These are phyloP conservation scores for Colletotrichum camelliae DNA, from an alignment of 2,329 filamentous ascomycete genomes.

Conservation along the genomic window DNA sequence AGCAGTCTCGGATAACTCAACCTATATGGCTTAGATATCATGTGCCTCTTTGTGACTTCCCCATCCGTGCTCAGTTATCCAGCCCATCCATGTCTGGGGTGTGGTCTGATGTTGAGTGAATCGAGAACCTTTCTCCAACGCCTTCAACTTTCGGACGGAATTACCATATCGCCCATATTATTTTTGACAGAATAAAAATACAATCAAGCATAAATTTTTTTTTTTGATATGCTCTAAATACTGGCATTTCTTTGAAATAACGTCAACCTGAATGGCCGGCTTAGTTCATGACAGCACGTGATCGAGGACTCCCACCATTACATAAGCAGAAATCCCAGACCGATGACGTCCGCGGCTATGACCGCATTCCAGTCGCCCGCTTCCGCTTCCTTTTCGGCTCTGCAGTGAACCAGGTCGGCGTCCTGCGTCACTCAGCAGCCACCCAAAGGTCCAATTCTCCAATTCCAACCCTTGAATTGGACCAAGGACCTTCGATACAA, in stretches of 20 bases:
- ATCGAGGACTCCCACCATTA: neutral
- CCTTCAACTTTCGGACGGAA: neutral
- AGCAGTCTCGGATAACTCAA: fast-evolving
- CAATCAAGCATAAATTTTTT: too few relatives aligned
- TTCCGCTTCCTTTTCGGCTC: neutral
- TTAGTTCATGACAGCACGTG: neutral
- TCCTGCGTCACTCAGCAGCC: slow-evolving; percentile 11
- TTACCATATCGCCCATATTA: too few relatives aligned
- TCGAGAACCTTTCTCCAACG: neutral
- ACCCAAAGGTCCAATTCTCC: neutral
- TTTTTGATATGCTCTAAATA: neutral
- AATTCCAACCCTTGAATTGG: neutral
- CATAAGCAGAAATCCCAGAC: slow-evolving; percentile 19
- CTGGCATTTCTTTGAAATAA: neutral
- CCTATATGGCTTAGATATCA: neutral
- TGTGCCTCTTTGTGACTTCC: neutral
- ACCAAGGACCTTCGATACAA: neutral
- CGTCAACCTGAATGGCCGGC: neutral
- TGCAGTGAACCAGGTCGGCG: slow-evolving; percentile 9
- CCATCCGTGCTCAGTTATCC: neutral
- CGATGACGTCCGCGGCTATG: slow-evolving; percentile 38
- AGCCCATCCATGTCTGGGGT: neutral
- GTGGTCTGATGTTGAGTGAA: neutral
- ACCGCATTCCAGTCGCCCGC: slow-evolving; percentile 9
- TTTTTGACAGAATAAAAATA: too few relatives aligned